Conservation (phyloP, 202 grass and related monocot genomes). For the Zoysia matrella region DNA sequence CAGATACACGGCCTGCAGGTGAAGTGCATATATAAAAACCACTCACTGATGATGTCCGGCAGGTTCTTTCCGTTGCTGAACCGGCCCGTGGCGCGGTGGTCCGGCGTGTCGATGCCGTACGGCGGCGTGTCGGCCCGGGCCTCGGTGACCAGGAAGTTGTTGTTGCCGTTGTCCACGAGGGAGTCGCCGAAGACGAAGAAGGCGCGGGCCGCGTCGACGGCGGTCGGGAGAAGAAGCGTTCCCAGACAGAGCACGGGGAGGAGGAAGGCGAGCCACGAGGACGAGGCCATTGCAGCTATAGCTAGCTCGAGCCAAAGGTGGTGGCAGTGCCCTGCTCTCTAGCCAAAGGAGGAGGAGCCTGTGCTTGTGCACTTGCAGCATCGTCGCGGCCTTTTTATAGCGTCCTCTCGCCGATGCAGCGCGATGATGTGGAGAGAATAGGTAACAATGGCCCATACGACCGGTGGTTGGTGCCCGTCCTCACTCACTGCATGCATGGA, state of each 20-base stretch:
- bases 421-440: neutral
- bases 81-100: conserved; percentile 61
- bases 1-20: no score
- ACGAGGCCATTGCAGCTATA: conserved; percentile 41
- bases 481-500: no score
- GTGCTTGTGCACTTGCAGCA: neutral
- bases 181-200: conserved; percentile 96
- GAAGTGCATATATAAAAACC: no score
- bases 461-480: conserved; percentile 22
- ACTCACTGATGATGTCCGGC: conserved; percentile 85
- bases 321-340: no score
- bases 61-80: conserved; percentile 94
- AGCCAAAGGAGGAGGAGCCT: no score
- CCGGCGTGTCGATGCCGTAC: conserved; percentile 80
- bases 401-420: neutral
- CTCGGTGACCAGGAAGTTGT: conserved; percentile 71
- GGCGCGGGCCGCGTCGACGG: conserved; percentile 59
- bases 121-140: conserved; percentile 82
- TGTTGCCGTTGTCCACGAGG: conserved; percentile 95
- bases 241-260: conserved; percentile 34
- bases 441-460: neutral
- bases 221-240: neutral
- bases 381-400: conserved; percentile 46
- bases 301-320: no score
- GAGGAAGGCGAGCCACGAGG: neutral